phyloP scores from a whole-genome alignment of 805 yeast genomes.

The Lipomyces chichibuensis region DNA sequence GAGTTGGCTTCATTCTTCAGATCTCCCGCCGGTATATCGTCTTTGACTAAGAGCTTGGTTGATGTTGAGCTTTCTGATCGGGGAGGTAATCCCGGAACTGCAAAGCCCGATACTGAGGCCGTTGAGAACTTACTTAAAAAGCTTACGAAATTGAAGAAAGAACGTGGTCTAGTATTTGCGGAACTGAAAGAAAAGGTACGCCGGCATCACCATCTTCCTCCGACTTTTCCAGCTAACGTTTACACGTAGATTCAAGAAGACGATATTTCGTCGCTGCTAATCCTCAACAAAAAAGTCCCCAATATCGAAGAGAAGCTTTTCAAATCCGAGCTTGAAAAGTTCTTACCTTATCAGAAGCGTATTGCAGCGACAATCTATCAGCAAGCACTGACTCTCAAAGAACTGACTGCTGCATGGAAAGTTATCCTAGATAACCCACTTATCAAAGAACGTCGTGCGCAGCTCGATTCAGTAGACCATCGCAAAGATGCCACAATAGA shows the following conservation, averaged over 20 bases:
- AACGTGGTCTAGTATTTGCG: slow-evolving; percentile 61
- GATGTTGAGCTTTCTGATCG: slow-evolving; percentile 58
- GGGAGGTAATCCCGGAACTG: neutral
- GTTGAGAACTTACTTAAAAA: slow-evolving; percentile 64
- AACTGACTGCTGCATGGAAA: slow-evolving; percentile 53
- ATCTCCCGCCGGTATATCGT: slow-evolving; percentile 4
- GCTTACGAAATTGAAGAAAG: slow-evolving; percentile 63
- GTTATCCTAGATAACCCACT: slow-evolving; percentile 51
- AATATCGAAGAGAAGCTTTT: slow-evolving; percentile 63
- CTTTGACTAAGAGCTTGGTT: slow-evolving; percentile 52
- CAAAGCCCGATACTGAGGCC: slow-evolving; percentile 43
- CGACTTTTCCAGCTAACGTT: neutral
- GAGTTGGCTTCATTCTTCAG: slow-evolving; percentile 47
- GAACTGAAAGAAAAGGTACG: slow-evolving; percentile 66
- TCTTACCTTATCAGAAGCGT: slow-evolving; percentile 66
- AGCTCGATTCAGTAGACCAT: slow-evolving; percentile 43
- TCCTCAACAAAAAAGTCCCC: slow-evolving; percentile 62
- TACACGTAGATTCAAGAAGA: slow-evolving; percentile 57
- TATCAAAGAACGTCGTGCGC: slow-evolving; percentile 49
- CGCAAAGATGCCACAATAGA: slow-evolving; percentile 47
- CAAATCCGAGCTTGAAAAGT: slow-evolving; percentile 73
- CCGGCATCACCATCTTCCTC: neutral
- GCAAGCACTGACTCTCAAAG: slow-evolving; percentile 57
- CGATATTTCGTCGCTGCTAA: slow-evolving; percentile 77
- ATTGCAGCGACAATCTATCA: slow-evolving; percentile 68